phyloP scores from a whole-genome alignment of 495 filamentous ascomycete genomes.

The Mytilinidion resinicola region DNA sequence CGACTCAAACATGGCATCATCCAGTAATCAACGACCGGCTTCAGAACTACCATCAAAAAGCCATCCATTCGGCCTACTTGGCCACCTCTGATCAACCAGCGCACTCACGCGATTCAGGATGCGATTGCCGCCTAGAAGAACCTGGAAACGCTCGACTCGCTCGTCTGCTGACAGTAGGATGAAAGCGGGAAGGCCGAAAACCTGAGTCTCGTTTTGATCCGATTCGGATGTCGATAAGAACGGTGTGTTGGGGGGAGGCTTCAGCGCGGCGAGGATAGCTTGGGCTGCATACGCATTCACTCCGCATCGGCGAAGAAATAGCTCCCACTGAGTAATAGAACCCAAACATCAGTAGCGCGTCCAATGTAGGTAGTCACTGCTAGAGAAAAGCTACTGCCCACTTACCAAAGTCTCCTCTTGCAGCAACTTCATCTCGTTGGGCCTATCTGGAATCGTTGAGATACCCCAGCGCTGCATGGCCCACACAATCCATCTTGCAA shows the following conservation, averaged over 20 bases:
- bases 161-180: conserved; percentile 50
- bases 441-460: conserved; percentile 18
- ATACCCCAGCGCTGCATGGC: conserved; percentile 38
- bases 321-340: conserved; percentile 49
- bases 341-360: not conserved
- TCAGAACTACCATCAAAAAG: too few relatives aligned
- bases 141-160: conserved; percentile 34
- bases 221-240: not conserved
- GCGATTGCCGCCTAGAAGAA: conserved; percentile 46
- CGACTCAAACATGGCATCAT: too few relatives aligned
- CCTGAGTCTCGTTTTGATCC: not conserved
- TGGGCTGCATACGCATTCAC: conserved; percentile 81
- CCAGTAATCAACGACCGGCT: too few relatives aligned
- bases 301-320: conserved; percentile 65
- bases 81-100: conserved; percentile 36
- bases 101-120: conserved; percentile 47
- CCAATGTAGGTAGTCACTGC: too few relatives aligned
- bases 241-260: conserved; percentile 14
- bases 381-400: not conserved
- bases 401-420: conserved; percentile 38
- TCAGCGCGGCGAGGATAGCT: conserved; percentile 51
- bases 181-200: conserved; percentile 50
- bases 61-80: conserved; percentile 15
- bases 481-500: conserved; percentile 53
- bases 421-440: conserved; percentile 23